Evolutionary conservation across 2,329 filamentous ascomycete genomes (phyloP).

Genomic region (Chaetomium globosum): DNA sequence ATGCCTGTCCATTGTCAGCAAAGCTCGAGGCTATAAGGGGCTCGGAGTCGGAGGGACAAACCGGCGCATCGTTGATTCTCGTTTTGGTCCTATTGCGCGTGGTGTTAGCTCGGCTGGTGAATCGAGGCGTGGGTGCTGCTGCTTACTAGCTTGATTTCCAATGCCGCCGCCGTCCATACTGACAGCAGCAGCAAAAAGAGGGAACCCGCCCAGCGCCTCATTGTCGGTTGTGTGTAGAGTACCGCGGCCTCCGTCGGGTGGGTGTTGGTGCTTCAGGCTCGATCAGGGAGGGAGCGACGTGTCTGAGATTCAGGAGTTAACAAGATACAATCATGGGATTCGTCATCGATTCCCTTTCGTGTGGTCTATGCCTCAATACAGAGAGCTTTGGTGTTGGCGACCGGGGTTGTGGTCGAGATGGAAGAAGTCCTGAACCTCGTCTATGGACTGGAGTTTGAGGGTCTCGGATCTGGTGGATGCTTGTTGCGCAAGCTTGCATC

Average conservation of each 20-base stretch:
- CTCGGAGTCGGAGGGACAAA: slow-evolving; percentile 39
- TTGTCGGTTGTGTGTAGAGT: slow-evolving; percentile 39
- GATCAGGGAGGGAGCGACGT: slow-evolving; percentile 10
- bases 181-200: slow-evolving; percentile 58
- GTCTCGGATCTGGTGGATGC: not conserved
- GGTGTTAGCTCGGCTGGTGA: slow-evolving; percentile 5
- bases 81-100: slow-evolving; percentile 65
- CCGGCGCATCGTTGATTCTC: slow-evolving; percentile 77
- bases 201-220: slow-evolving; percentile 58
- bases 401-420: slow-evolving; percentile 3
- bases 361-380: not conserved
- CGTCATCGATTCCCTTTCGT: slow-evolving; percentile 8
- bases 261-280: slow-evolving; percentile 1
- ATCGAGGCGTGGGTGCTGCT: slow-evolving; percentile 30
- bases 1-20: slow-evolving; percentile 63
- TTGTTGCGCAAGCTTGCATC: slow-evolving; percentile 20
- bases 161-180: slow-evolving; percentile 55
- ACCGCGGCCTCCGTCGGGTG: not conserved
- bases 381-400: not conserved
- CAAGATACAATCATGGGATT: not conserved
- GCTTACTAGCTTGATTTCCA: slow-evolving; percentile 61
- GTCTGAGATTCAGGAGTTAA: slow-evolving; percentile 2
- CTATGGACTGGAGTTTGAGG: not conserved
- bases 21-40: not conserved
- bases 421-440: not conserved